Conservation (phyloP, 106 monocot species). For the Agapanthus africanus region DNA sequence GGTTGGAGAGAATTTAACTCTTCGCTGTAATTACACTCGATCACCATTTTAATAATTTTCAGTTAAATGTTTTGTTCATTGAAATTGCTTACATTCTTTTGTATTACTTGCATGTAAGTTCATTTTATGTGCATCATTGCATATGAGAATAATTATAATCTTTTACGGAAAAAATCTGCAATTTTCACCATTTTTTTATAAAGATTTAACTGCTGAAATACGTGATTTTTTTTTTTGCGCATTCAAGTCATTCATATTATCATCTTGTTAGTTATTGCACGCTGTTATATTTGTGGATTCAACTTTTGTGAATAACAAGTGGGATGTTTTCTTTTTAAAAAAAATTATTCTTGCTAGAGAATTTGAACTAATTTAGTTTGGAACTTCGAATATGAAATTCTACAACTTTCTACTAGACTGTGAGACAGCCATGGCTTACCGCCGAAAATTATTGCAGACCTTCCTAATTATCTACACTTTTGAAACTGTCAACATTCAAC, state of each 20-base stretch:
- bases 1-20: conserved; percentile 9
- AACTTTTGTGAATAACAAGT: neutral
- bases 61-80: neutral
- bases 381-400: neutral
- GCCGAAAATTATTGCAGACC: neutral
- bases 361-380: neutral
- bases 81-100: neutral
- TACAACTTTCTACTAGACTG: too few species aligned
- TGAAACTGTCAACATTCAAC: neutral
- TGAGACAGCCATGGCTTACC: too few species aligned
- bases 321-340: neutral
- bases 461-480: neutral
- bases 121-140: neutral
- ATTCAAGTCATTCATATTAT: too few species aligned
- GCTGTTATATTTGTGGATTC: too few species aligned
- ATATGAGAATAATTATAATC: neutral
- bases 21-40: conserved; percentile 8
- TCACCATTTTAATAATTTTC: neutral
- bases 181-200: too few species aligned
- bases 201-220: neutral
- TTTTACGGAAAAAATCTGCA: too few species aligned
- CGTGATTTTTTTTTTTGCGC: too few species aligned
- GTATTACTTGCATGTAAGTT: neutral
- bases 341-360: neutral
- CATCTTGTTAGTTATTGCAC: too few species aligned